A percentile compares a stretch with the other conserved stretches of the same genome.
phyloP scores from a whole-genome alignment of 192 early-diverging fungal species.

The Backusella parvicylindrica region DNA sequence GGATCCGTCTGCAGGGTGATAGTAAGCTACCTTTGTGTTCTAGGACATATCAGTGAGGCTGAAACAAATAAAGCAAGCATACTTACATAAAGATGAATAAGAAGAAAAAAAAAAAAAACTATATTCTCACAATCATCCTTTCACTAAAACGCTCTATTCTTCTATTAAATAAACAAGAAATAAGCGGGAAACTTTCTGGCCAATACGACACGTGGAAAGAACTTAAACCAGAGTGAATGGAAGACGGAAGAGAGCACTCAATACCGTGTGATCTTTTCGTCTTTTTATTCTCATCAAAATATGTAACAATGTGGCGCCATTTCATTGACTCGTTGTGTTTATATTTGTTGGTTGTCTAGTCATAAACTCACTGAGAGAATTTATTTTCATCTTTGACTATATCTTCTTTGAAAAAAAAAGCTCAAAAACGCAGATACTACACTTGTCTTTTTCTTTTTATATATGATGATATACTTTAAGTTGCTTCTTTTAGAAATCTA shows the following conservation, averaged over 20 bases:
- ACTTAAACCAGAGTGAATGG: neutral
- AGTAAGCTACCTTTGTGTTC: neutral
- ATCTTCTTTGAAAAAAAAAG: neutral
- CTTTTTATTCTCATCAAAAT: neutral
- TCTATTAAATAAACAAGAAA: neutral
- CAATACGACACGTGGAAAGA: neutral
- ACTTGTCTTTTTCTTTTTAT: too few species aligned
- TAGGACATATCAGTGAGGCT: neutral
- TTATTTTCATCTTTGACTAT: neutral
- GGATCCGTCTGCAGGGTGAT: neutral
- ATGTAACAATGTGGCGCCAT: conserved; percentile 2
- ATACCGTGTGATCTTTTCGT: neutral
- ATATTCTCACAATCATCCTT: neutral
- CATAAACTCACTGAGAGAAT: neutral
- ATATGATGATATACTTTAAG: too few species aligned
- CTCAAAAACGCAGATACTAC: neutral
- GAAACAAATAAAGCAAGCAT: conserved; percentile 5
- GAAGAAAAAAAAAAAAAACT: neutral
- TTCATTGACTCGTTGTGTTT: neutral
- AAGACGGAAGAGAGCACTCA: neutral
- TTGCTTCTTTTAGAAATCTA: neutral
- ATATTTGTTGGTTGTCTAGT: neutral
- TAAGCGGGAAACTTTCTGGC: neutral
- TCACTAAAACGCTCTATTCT: neutral
- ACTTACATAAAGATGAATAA: neutral